phyloP scores from a whole-genome alignment of 495 filamentous ascomycete species.

The Hypoxylon trugodes region DNA sequence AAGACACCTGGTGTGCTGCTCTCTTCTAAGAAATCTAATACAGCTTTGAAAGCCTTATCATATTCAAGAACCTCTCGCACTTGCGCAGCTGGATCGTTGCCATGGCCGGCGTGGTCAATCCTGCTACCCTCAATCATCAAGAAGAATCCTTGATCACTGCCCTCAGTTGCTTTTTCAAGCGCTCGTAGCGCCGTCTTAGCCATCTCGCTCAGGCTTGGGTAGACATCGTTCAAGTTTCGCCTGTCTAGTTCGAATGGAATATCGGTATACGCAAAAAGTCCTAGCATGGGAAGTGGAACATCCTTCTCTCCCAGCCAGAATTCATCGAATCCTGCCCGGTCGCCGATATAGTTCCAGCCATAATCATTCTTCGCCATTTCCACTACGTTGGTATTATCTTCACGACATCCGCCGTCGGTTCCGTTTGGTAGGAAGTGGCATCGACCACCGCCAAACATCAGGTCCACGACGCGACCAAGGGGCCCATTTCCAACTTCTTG shows the following conservation, averaged over 20 bases:
- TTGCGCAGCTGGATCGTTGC: conserved; percentile 94
- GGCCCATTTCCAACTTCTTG: conserved; percentile 86
- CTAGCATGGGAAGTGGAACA: conserved; percentile 82
- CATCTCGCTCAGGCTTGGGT: conserved; percentile 94
- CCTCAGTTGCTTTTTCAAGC: conserved; percentile 81
- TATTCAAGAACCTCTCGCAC: conserved; percentile 94
- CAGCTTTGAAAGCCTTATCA: conserved; percentile 81
- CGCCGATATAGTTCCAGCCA: conserved; percentile 80
- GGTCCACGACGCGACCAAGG: conserved; percentile 84
- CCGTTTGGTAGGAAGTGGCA: conserved; percentile 92
- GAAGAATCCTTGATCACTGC: conserved; percentile 94
- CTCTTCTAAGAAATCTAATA: conserved; percentile 83
- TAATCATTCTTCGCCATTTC: conserved; percentile 71
- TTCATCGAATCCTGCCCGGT: conserved; percentile 78
- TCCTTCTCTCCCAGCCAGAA: conserved; percentile 70
- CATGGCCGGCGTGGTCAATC: conserved; percentile 95
- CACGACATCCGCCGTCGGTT: conserved; percentile 77
- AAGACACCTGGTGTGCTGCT: conserved; percentile 78
- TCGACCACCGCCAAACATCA: conserved; percentile 90
- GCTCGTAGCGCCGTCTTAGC: conserved; percentile 79
- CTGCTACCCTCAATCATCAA: conserved; percentile 96
- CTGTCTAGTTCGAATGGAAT: conserved; percentile 95
- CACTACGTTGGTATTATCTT: conserved; percentile 74
- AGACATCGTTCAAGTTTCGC: conserved; percentile 74
- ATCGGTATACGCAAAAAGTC: conserved; percentile 82